Percentiles rank a stretch among this genome's conserved stretches.
Conservation (phyloP, 139 green algal genomes). For the Spirogloea muscicola region DNA sequence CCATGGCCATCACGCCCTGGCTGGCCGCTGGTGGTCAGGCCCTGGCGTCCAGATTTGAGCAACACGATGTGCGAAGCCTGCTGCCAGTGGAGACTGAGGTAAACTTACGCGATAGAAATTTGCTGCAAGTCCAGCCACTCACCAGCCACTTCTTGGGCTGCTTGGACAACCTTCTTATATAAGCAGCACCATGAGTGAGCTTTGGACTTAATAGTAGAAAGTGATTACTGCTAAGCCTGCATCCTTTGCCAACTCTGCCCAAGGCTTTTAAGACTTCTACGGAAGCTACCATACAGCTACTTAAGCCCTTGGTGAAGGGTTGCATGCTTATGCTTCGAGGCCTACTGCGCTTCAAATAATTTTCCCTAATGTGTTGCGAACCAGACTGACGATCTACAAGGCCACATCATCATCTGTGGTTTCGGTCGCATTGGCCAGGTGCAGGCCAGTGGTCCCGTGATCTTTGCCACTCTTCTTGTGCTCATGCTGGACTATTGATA, state of each 20-base stretch:
- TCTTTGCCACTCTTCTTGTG: background rate
- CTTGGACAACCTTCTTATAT: too few relatives aligned
- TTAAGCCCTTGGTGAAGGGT: too few relatives aligned
- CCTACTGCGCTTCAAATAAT: too few relatives aligned
- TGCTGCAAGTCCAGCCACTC: background rate
- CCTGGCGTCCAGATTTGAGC: conserved; percentile 77
- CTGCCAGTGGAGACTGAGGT: conserved; percentile 70
- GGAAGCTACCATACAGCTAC: too few relatives aligned
- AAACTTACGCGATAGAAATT: background rate
- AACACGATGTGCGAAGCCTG: conserved; percentile 67
- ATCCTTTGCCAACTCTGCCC: too few relatives aligned
- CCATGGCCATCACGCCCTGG: conserved; percentile 95
- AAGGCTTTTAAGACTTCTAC: too few relatives aligned
- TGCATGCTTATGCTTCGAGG: too few relatives aligned
- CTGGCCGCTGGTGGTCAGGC: conserved; percentile 77
- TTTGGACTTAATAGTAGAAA: too few relatives aligned
- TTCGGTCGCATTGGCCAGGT: conserved; percentile 72
- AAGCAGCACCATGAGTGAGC: background rate
- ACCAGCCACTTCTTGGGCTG: too few relatives aligned
- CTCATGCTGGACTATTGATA: background rate
- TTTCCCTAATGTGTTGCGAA: too few relatives aligned
- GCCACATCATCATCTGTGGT: conserved; percentile 90
- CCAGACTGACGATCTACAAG: conserved; percentile 66
- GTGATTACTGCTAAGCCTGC: too few relatives aligned
- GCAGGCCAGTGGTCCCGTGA: too few relatives aligned